Percentiles rank a stretch among this genome's conserved stretches.
These are phyloP conservation scores for Trametes cinnabarina DNA, from an alignment of 768 basidiomycete species.

Conservation along the genomic window DNA sequence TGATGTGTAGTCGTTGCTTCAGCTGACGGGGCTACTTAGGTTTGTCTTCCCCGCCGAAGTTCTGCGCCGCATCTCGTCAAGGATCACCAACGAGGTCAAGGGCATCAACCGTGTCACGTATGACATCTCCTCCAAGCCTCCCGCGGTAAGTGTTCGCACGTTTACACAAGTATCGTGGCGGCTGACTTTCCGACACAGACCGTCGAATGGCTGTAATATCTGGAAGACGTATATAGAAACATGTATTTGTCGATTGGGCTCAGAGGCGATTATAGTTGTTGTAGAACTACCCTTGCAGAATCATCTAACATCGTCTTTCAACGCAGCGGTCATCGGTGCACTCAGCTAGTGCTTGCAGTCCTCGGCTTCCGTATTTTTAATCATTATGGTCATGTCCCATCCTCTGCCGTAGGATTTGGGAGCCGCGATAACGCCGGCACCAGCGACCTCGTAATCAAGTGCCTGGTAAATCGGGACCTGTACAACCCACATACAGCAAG, in stretches of 20 bases:
- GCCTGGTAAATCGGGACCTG: constrained; percentile 10
- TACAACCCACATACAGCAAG: neutral
- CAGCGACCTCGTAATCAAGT: constrained; percentile 7
- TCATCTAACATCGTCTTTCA: too few species aligned
- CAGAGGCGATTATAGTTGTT: neutral
- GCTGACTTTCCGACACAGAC: constrained; percentile 29
- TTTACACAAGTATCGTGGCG: too few species aligned
- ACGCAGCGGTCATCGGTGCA: too few species aligned
- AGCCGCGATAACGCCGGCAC: neutral
- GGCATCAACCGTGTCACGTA: constrained; percentile 97
- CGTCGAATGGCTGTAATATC: constrained; percentile 43
- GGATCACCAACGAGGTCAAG: constrained; percentile 95
- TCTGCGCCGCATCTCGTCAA: constrained; percentile 85
- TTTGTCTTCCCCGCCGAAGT: constrained; percentile 94
- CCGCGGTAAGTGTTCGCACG: constrained; percentile 57
- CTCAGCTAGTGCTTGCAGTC: too few species aligned
- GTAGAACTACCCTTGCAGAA: neutral
- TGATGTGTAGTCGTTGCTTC: neutral
- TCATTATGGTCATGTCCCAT: too few species aligned
- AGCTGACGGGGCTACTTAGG: constrained; percentile 40
- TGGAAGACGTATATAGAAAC: neutral
- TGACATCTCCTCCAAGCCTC: constrained; percentile 97
- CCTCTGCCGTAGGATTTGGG: neutral
- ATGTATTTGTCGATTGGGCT: too few species aligned
- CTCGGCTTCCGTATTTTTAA: too few species aligned